Evolutionary conservation across 2,329 filamentous ascomycete species (phyloP), one percentile per base, ranked within the genome.

Genomic region (Botrytis aclada): DNA sequence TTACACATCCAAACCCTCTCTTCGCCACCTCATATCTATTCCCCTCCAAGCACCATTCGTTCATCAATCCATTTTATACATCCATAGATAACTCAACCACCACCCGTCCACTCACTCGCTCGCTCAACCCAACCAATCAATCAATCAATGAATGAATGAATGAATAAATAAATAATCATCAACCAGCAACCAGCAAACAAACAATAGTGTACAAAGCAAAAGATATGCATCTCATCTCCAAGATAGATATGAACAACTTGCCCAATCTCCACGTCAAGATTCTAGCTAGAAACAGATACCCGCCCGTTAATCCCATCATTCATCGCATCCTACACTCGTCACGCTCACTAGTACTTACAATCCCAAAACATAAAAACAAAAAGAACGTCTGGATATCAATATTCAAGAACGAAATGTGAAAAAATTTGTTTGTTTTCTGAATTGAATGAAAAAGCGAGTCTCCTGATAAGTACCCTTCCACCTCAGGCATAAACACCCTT

Each of bases 401-500:
- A 56, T 56, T 56, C 3, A 56, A 56, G 7, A 56, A 29, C 14
- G 51, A 56, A 56, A 56, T 29, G 14, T 18, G 2, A 56, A 16
- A n/a, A 56, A 56, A 14, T 18, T 7, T 51, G 45, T 25, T 25
- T 25, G 20, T 51, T 51, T 51, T 51, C 47, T 51, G 63, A 66
- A 66, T 51, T 58, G 25, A 37, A 66, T 51, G 12, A 51, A 22
- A 22, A 39, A 72, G 37, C 60, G 16, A 18, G 18, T 22, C 16
- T 39, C 41, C 9, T 37, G 45, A 37, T 51, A 51, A n/a, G n/a
- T 29, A 20, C 22, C 7, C 62, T 25, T 16, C 16, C 32, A 47
- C n/a, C 34, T 37, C 47, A 66, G 37, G 22, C 25, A n/a, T 45
- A 54, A 18, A 41, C 32, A 32, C 25, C 67, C 73, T 70, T 72